Evolutionary conservation across 1,284 basidiomycete species (phyloP), one percentile per base, ranked within the genome.

Genomic region (Ustilago curta): DNA sequence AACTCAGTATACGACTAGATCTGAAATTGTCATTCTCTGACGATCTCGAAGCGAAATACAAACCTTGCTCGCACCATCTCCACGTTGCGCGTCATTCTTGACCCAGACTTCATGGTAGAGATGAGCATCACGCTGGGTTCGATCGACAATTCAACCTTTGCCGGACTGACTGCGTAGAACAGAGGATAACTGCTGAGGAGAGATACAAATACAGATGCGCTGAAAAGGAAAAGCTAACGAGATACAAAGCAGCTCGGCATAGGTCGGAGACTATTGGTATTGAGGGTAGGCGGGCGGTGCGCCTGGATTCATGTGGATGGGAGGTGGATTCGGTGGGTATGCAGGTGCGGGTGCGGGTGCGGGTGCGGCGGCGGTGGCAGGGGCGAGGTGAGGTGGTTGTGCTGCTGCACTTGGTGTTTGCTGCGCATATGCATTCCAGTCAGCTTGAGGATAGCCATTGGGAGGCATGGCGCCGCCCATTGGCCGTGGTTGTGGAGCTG

Each of bases 221-320:
- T 31, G 32, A n/a, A 40, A 7, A 42, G 23, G 23, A 43, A 40
- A 12, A n/a, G n/a, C n/a, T n/a, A 52, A 7, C 11, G 16, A 29
- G 11, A 43, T 8, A 54, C 25, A 16, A 37, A 19, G 39, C 16
- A 43, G 39, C 39, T n/a, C 47, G n/a, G 21, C n/a, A 8, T 19
- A 5, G 42, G 32, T 32, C 19, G 16, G 14, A 21, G 18, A 32
- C 42, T 29, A 61, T 16, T 65, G 68, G 37, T 70, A 65, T 19
- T 59, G 68, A 21, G 58, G 67, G 19, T 69, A 69, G 3, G 67
- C n/a, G 0, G 60, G 52, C 8, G 59, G 60, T 6, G 56, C 60
- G 21, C 65, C 54, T 4, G 67, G 47, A 9, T 49, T 69, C 56
- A 63, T 59, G 47, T 69, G 67, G 12, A 69, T 63, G 5, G 60